phyloP scores from a whole-genome alignment of 306 rosid species.

The Quercus variabilis region DNA sequence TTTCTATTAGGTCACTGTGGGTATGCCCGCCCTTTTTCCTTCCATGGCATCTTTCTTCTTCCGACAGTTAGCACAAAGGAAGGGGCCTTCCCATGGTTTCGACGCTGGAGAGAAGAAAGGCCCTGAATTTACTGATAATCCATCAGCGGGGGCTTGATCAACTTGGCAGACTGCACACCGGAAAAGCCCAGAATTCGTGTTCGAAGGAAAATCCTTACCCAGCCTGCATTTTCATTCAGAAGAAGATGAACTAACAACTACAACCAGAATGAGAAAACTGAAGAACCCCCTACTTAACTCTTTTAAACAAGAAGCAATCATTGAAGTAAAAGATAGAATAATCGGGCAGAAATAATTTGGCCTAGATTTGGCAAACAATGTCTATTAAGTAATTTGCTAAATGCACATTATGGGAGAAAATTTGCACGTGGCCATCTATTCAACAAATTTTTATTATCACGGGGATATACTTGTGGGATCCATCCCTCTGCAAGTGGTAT shows the following conservation, averaged over 20 bases:
- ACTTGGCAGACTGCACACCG: conserved; percentile 96
- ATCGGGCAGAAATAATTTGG: not conserved
- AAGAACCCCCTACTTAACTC: not conserved
- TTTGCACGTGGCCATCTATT: not conserved
- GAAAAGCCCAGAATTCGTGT: conserved; percentile 65
- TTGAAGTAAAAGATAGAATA: too few species aligned
- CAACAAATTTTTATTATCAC: not conserved
- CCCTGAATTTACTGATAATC: conserved; percentile 70
- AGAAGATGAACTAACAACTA: conserved; percentile 8
- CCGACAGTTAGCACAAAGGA: conserved; percentile 76
- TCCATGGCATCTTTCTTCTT: conserved; percentile 97
- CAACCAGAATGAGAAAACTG: not conserved
- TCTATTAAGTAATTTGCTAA: not conserved
- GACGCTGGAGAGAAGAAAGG: conserved; percentile 81
- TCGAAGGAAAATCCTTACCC: conserved; percentile 69
- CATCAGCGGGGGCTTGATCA: conserved; percentile 78
- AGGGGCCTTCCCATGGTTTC: conserved; percentile 95
- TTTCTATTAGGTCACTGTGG: conserved; percentile 58
- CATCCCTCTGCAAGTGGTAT: too few species aligned
- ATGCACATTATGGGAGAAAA: not conserved
- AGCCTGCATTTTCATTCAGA: conserved; percentile 60
- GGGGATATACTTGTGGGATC: too few species aligned
- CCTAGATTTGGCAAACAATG: not conserved
- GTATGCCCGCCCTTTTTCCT: conserved; percentile 76
- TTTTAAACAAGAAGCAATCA: not conserved